A percentile compares a stretch with the other conserved stretches of the same genome.
Evolutionary conservation across 305 asterid genomes (phyloP).

Genomic region (Solanum hybrid): DNA sequence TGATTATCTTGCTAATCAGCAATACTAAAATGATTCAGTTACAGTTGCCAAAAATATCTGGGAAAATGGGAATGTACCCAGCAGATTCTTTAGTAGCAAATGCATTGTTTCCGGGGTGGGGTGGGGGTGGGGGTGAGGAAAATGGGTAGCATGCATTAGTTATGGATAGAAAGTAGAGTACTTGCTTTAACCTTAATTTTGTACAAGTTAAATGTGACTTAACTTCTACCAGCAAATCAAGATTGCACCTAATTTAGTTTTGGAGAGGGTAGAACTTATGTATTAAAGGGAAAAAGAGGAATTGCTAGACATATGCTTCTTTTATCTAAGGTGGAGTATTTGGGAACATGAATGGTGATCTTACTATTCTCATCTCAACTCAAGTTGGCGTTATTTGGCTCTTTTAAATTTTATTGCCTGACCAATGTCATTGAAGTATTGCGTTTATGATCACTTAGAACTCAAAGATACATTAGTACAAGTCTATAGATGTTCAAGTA

Average conservation of each 20-base stretch:
- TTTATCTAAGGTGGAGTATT: neutral
- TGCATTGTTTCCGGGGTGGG: neutral
- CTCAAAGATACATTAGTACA: neutral
- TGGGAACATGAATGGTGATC: neutral
- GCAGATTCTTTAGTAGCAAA: neutral
- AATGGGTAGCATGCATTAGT: neutral
- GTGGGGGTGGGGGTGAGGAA: neutral
- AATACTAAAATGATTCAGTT: neutral
- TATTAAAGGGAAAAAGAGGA: neutral
- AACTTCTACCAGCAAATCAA: neutral
- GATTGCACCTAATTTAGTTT: neutral
- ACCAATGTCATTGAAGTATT: neutral
- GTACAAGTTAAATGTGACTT: neutral
- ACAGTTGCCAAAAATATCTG: neutral
- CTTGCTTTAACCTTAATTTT: neutral
- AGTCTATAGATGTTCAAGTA: neutral
- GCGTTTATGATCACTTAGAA: neutral
- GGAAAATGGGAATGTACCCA: neutral
- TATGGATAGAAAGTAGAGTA: neutral
- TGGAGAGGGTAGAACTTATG: neutral
- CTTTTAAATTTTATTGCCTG: neutral
- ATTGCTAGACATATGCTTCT: neutral
- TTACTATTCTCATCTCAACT: neutral
- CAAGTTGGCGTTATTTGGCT: neutral
- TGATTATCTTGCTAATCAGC: neutral